Evolutionary conservation across 2,329 filamentous ascomycete species (phyloP).

Genomic region (Lasiodiplodia sp.): DNA sequence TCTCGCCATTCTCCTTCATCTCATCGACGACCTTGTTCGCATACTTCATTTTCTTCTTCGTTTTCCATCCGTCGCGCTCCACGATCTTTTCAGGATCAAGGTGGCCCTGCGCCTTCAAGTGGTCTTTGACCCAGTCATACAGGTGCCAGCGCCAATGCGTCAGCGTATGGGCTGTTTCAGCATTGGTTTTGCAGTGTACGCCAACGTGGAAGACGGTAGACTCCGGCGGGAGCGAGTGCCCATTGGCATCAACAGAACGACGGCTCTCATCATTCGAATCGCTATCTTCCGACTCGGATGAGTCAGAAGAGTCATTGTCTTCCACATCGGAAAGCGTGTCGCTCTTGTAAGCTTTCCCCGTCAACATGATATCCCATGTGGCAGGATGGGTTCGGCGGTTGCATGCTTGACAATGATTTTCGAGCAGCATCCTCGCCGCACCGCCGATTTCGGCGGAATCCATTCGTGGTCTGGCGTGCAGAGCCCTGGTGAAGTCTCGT

Average conservation of each 20-base stretch:
- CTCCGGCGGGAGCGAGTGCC: slow-evolving; percentile 53
- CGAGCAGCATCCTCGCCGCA: slow-evolving; percentile 34
- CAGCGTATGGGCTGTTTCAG: slow-evolving; percentile 73
- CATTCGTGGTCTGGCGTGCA: slow-evolving; percentile 71
- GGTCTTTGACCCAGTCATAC: slow-evolving; percentile 73
- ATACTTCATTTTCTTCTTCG: slow-evolving; percentile 64
- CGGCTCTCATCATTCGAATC: slow-evolving; percentile 43
- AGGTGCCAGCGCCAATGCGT: slow-evolving; percentile 79
- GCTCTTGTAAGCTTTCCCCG: slow-evolving; percentile 70
- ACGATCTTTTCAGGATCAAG: slow-evolving; percentile 65
- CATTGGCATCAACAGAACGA: slow-evolving; percentile 58
- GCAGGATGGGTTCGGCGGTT: slow-evolving; percentile 73
- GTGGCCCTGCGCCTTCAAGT: slow-evolving; percentile 65
- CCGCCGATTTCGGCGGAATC: slow-evolving; percentile 56
- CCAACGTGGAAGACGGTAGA: slow-evolving; percentile 61
- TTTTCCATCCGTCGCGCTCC: slow-evolving; percentile 67
- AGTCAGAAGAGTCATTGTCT: slow-evolving; percentile 31
- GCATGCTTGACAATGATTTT: slow-evolving; percentile 69
- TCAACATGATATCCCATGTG: slow-evolving; percentile 68
- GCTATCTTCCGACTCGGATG: slow-evolving; percentile 43
- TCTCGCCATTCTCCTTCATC: slow-evolving; percentile 67
- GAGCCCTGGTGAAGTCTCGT: slow-evolving; percentile 67
- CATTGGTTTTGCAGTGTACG: slow-evolving; percentile 66
- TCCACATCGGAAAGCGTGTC: slow-evolving; percentile 70
- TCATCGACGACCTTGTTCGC: slow-evolving; percentile 69